Evolutionary conservation across 495 filamentous ascomycete species (phyloP).

Genomic region (Lophium mytilinum): DNA sequence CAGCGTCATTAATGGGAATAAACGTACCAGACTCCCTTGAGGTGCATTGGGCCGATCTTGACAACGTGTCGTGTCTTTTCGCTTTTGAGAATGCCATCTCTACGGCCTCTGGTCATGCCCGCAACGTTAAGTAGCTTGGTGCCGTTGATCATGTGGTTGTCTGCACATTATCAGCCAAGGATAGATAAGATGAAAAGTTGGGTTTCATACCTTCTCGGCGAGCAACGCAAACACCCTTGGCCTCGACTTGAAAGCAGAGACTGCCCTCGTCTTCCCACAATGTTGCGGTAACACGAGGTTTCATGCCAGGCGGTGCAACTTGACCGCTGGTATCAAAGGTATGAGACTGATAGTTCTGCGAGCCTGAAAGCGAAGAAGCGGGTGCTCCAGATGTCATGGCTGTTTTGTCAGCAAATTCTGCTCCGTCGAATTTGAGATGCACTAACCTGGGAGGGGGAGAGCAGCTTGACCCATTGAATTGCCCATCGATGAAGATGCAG

Average conservation of each 20-base stretch:
- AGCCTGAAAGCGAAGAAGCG: constrained; percentile 11
- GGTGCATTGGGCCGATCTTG: constrained; percentile 97
- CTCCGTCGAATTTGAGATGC: neutral
- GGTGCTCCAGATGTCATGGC: constrained; percentile 27
- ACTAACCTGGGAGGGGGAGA: constrained; percentile 28
- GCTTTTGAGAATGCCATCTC: constrained; percentile 96
- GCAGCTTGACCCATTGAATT: constrained; percentile 29
- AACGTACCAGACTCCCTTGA: constrained; percentile 91
- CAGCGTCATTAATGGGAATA: neutral
- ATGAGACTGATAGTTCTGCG: constrained; percentile 39
- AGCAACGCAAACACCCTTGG: constrained; percentile 91
- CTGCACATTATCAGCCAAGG: constrained; percentile 38
- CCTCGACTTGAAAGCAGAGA: constrained; percentile 95
- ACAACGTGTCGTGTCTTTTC: constrained; percentile 95
- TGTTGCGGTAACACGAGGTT: constrained; percentile 94
- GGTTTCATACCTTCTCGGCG: constrained; percentile 71
- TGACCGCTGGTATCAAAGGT: constrained; percentile 87
- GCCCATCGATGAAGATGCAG: constrained; percentile 59
- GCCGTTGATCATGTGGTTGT: constrained; percentile 99
- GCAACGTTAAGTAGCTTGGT: constrained; percentile 96
- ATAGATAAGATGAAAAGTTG: neutral
- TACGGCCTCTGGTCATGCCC: constrained; percentile 91
- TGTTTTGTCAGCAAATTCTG: constrained; percentile 5
- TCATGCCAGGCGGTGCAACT: constrained; percentile 88
- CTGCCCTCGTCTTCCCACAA: constrained; percentile 98